Conservation (phyloP, 2,329 filamentous ascomycete species). For the Phialophora verrucosa region DNA sequence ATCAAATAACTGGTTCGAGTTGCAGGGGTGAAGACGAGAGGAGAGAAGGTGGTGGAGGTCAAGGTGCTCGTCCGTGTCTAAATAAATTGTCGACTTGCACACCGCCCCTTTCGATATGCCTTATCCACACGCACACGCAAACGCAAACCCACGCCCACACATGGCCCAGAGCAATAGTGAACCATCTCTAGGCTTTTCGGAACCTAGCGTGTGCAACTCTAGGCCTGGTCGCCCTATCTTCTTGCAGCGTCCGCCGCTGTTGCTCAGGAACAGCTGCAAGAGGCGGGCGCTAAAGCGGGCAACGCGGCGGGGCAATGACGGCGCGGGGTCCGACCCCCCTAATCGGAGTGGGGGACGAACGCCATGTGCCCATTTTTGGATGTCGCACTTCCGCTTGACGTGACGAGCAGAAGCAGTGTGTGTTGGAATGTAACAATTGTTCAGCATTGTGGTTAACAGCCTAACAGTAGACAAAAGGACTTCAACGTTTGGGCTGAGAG, state of each 20-base stretch:
- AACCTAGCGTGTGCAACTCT: slow-evolving; percentile 12
- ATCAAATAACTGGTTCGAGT: slow-evolving; percentile 10
- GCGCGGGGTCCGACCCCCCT: slow-evolving; percentile 15
- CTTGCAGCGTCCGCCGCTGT: no score
- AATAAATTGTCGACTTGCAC: slow-evolving; percentile 19
- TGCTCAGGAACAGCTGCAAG: slow-evolving; percentile 26
- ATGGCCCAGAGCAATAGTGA: slow-evolving; percentile 8
- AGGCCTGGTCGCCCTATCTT: slow-evolving; percentile 2
- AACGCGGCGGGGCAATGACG: slow-evolving; percentile 4
- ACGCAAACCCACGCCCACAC: not conserved
- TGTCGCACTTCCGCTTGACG: not conserved
- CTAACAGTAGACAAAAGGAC: not conserved
- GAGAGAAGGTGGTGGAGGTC: slow-evolving; percentile 8
- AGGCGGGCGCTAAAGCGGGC: slow-evolving; percentile 28
- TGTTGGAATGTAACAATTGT: not conserved
- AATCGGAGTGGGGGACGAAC: slow-evolving; percentile 2
- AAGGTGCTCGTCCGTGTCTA: slow-evolving; percentile 17
- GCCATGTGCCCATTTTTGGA: slow-evolving; percentile 22
- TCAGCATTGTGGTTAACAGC: not conserved
- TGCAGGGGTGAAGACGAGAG: slow-evolving; percentile 7
- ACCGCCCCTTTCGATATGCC: slow-evolving; percentile 19
- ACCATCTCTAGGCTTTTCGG: slow-evolving; percentile 6
- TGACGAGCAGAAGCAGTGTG: not conserved
- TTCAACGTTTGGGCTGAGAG: not conserved
- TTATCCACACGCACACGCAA: slow-evolving; percentile 2